phyloP scores from a whole-genome alignment of 78 protist species.

The Trichosphaerium sp. region DNA sequence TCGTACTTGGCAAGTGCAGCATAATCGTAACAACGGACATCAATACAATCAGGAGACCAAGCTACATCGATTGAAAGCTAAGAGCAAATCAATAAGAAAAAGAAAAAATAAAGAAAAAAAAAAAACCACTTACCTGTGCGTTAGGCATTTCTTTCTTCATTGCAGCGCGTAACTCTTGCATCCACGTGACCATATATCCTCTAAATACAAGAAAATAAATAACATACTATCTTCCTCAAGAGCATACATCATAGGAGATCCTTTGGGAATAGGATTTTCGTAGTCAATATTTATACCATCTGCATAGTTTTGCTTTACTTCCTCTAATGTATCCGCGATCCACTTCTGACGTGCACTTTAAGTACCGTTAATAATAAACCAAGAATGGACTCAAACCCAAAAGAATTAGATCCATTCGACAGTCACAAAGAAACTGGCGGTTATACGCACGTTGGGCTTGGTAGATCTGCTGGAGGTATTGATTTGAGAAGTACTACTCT shows the following conservation, averaged over 20 bases:
- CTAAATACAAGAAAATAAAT: no score
- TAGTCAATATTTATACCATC: conserved; percentile 48
- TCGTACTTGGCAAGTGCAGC: conserved; percentile 12
- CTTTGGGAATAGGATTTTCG: conserved; percentile 13
- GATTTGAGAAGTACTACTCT: no score
- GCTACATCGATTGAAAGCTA: conserved; percentile 40
- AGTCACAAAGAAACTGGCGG: no score
- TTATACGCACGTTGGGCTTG: no score
- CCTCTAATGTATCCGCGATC: neutral
- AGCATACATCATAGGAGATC: neutral
- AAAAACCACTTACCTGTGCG: neutral
- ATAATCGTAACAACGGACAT: conserved; percentile 39
- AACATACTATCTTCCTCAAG: conserved; percentile 14
- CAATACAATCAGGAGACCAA: conserved; percentile 51
- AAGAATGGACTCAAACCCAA: no score
- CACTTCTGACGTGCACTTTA: neutral
- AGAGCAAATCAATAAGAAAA: no score
- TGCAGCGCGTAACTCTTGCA: neutral
- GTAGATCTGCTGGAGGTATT: no score
- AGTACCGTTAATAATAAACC: no score
- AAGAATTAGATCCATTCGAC: no score
- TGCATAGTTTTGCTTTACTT: neutral
- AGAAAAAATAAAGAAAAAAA: neutral
- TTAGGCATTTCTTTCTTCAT: conserved; percentile 10
- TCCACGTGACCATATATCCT: no score